Evolutionary conservation across 1,139 yeast genomes (phyloP), one percentile per base, ranked within the genome.

Genomic region (Debaryomycetaceae sp.): DNA sequence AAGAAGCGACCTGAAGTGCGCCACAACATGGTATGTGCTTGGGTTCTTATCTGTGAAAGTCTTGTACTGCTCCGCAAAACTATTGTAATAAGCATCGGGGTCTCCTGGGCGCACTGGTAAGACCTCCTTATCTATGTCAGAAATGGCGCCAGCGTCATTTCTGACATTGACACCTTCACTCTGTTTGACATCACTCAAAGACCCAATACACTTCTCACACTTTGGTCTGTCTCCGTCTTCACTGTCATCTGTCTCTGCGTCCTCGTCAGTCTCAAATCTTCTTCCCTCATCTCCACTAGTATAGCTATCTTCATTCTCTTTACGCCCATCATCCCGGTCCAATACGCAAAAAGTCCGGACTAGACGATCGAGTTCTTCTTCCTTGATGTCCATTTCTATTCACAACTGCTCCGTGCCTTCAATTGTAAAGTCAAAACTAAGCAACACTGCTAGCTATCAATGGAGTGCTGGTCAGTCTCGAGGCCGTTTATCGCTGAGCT

Each of bases 21-120:
- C 45, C 8, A 69, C 59, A 15, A 64, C 71, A 50, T 72, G 78
- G 49, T 55, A 68, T 5, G 74, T 69, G 1, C 77, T 70, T 13
- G 76, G 77, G 42, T 63, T 64, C 9, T 51, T 42, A 44, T 69
- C 58, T 41, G 75, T 70, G 48, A 70, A 70, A 19, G 55, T 52
- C 37, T 71, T 58, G 48, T 67, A 71, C 8, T 59, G 54, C 13
- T 59, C 55, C 11, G 73, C 65, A 41, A 31, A 36, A 7, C 26
- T 15, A 18, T 39, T 37, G 28, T 32, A 38, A 26, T 30, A 33
- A 13, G 35, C 31, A 5, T 17, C 35, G 7, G 26, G 26, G 26
- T 16, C 32, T 26, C 37, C n/a, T 6, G 24, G 13, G 2, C 15
- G 11, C 13, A 16, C 15, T 6, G 18, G 22, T 13, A 34, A 15